phyloP scores from a whole-genome alignment of 257 asterid species.

The Sherardia arvensis region DNA sequence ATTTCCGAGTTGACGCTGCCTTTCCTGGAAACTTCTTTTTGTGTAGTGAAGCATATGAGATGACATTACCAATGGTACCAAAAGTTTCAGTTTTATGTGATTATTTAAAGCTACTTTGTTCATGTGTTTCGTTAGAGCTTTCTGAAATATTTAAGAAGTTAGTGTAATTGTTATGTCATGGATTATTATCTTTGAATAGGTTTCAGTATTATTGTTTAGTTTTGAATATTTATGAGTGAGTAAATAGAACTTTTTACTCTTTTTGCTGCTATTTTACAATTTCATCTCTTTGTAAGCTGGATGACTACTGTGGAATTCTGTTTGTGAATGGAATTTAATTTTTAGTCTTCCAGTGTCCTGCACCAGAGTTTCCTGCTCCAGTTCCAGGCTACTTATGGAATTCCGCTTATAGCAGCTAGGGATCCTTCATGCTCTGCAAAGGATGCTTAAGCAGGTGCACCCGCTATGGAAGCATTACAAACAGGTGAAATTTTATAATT shows the following conservation, averaged over 20 bases:
- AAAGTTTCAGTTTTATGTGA: too few relatives aligned
- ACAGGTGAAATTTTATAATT: constrained; percentile 43
- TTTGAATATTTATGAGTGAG: neutral
- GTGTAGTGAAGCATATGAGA: neutral
- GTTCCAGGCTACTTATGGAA: constrained; percentile 91
- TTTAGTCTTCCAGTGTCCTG: constrained; percentile 10
- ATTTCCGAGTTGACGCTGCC: too few relatives aligned
- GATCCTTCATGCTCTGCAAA: constrained; percentile 95
- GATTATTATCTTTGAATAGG: too few relatives aligned
- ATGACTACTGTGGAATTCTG: neutral
- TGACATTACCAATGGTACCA: neutral
- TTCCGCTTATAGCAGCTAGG: constrained; percentile 84
- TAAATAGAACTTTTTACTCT: neutral
- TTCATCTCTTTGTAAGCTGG: neutral
- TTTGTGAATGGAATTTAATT: neutral
- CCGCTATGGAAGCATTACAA: constrained; percentile 99
- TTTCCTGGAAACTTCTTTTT: too few relatives aligned
- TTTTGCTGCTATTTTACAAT: neutral
- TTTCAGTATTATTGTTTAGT: neutral
- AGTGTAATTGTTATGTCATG: too few relatives aligned
- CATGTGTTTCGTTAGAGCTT: too few relatives aligned
- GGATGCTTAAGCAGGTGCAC: constrained; percentile 94
- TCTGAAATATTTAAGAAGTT: too few relatives aligned
- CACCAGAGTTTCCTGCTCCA: too few relatives aligned
- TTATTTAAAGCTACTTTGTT: neutral